Percentiles rank a stretch among this genome's conserved stretches.
These are phyloP conservation scores for Sporothrix dimorphospora DNA, from an alignment of 2,329 filamentous ascomycete species.

Conservation along the genomic window DNA sequence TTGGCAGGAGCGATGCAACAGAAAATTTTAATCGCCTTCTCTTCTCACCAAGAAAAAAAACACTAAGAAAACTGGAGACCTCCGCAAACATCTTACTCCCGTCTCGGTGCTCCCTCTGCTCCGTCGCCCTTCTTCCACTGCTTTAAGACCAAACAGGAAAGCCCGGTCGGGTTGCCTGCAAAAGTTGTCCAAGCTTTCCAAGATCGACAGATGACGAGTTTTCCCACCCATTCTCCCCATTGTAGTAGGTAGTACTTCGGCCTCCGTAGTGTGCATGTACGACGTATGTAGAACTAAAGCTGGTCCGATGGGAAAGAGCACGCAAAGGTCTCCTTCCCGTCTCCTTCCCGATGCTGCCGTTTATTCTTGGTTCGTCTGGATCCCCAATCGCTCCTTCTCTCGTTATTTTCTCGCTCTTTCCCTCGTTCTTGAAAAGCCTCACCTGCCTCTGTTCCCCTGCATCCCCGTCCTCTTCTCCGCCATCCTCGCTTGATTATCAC, in stretches of 20 bases:
- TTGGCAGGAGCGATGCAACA: neutral
- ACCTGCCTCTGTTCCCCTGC: neutral
- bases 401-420: constrained; percentile 18
- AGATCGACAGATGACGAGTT: constrained; percentile 24
- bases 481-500: constrained; percentile 7
- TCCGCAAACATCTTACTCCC: neutral
- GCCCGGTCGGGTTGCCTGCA: constrained; percentile 19
- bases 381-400: constrained; percentile 19
- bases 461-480: neutral
- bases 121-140: constrained; percentile 9
- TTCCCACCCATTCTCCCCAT: constrained; percentile 12
- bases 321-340: constrained; percentile 14
- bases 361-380: neutral
- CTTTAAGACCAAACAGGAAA: constrained; percentile 24
- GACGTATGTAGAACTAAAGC: neutral
- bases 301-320: constrained; percentile 17
- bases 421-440: neutral
- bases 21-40: neutral
- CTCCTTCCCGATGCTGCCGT: constrained; percentile 13
- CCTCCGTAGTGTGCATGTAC: neutral
- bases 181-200: neutral
- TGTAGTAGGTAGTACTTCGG: neutral
- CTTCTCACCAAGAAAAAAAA: neutral
- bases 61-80: constrained; percentile 23
- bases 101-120: constrained; percentile 10